These are phyloP conservation scores for Metarhizium robertsii DNA, from an alignment of 2,329 filamentous ascomycete genomes.

Conservation along the genomic window DNA sequence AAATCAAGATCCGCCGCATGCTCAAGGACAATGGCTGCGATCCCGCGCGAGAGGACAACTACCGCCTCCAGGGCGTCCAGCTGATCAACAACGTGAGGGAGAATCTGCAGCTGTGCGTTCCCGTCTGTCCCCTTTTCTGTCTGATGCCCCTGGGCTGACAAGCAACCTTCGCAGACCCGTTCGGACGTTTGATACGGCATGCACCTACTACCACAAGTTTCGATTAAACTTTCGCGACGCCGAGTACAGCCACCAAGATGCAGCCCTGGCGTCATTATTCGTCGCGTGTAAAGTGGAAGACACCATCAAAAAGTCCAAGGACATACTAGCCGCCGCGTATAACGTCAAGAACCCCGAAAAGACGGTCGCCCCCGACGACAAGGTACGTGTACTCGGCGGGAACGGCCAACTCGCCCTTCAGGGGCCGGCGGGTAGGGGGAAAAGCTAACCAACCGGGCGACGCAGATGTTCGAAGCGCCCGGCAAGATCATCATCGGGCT, in stretches of 20 bases:
- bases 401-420: no score
- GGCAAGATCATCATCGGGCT: conserved; percentile 79
- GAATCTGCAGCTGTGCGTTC: conserved; percentile 63
- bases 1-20: conserved; percentile 68
- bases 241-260: conserved; percentile 81
- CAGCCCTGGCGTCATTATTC: conserved; percentile 78
- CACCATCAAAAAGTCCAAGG: conserved; percentile 90
- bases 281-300: conserved; percentile 97
- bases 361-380: conserved; percentile 71
- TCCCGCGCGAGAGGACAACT: conserved; percentile 68
- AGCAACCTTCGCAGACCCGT: conserved; percentile 52
- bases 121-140: not conserved
- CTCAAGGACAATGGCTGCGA: conserved; percentile 62
- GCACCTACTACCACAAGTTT: conserved; percentile 90
- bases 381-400: conserved; percentile 38
- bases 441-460: not conserved
- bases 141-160: not conserved
- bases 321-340: conserved; percentile 84
- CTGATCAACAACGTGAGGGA: conserved; percentile 82
- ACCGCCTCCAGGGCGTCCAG: conserved; percentile 76
- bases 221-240: conserved; percentile 74
- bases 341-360: conserved; percentile 66
- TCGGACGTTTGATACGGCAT: conserved; percentile 85
- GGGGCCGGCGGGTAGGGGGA: no score
- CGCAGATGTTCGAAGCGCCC: conserved; percentile 66